A percentile compares a stretch with the other conserved stretches of the same genome.
phyloP scores from a whole-genome alignment of 306 rosid genomes.

The Castanea sativa region DNA sequence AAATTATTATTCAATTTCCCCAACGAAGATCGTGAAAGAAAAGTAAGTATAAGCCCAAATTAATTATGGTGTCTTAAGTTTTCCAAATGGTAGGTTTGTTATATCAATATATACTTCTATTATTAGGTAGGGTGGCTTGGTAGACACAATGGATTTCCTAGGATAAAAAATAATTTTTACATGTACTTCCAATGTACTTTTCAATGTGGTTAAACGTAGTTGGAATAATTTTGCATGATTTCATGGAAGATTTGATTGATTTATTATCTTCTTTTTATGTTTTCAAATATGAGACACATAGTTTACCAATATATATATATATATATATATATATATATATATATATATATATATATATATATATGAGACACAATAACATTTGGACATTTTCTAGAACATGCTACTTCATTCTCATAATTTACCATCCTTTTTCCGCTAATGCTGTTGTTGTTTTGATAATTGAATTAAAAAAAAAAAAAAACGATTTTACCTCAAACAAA shows the following conservation, averaged over 20 bases:
- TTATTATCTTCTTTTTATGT: background rate
- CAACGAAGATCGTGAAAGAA: background rate
- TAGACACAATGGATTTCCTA: background rate
- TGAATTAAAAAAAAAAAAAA: no score
- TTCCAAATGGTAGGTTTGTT: background rate
- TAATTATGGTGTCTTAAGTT: constrained; percentile 10
- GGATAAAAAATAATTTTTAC: background rate
- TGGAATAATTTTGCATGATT: background rate
- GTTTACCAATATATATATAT: no score
- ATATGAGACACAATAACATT: background rate
- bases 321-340: no score
- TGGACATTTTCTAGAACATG: background rate
- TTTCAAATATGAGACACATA: background rate
- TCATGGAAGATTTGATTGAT: background rate
- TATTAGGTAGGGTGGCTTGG: background rate
- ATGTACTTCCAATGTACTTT: background rate
- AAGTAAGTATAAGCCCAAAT: background rate
- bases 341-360: no score
- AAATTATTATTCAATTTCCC: constrained; percentile 22
- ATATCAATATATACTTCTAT: background rate
- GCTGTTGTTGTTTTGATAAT: no score
- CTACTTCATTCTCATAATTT: no score
- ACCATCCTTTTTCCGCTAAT: no score
- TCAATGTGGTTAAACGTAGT: no score
- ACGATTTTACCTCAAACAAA: no score